Conservation (phyloP, 306 rosid genomes). For the Delonix regia region DNA sequence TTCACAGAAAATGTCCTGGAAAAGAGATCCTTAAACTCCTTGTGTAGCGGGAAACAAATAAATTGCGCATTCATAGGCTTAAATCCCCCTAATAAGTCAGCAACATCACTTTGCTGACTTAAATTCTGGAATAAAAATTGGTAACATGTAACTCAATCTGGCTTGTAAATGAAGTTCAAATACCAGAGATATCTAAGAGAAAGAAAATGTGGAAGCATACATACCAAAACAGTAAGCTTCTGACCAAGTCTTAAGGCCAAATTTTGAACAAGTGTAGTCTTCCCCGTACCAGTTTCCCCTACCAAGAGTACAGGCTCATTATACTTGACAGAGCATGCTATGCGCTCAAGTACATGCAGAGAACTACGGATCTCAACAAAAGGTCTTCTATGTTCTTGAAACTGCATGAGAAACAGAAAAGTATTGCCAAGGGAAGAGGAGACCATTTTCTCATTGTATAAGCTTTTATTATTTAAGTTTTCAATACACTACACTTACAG, state of each 20-base stretch:
- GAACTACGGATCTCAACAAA: constrained; percentile 84
- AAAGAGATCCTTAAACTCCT: constrained; percentile 67
- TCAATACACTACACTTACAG: constrained; percentile 51
- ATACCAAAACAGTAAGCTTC: constrained; percentile 88
- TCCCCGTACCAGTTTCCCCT: constrained; percentile 99
- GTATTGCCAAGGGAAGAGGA: constrained; percentile 28
- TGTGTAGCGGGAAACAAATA: constrained; percentile 56
- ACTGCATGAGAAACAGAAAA: constrained; percentile 56
- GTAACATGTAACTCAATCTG: constrained; percentile 13
- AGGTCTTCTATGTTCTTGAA: constrained; percentile 40
- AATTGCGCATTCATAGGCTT: constrained; percentile 76
- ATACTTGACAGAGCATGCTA: constrained; percentile 82
- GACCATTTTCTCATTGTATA: neutral
- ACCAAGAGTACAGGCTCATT: constrained; percentile 94
- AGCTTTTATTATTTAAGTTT: constrained; percentile 14
- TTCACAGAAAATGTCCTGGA: constrained; percentile 49
- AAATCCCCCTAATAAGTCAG: constrained; percentile 88
- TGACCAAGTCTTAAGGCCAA: constrained; percentile 85
- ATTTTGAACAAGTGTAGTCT: constrained; percentile 94
- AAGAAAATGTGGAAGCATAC: constrained; percentile 30
- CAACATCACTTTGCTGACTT: constrained; percentile 95
- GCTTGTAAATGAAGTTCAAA: neutral
- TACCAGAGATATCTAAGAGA: neutral
- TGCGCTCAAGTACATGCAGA: constrained; percentile 72
- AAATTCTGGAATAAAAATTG: constrained; percentile 64